These are phyloP conservation scores for Eimeria maxima DNA, from an alignment of 169 alveolate genomes.

Conservation along the genomic window DNA sequence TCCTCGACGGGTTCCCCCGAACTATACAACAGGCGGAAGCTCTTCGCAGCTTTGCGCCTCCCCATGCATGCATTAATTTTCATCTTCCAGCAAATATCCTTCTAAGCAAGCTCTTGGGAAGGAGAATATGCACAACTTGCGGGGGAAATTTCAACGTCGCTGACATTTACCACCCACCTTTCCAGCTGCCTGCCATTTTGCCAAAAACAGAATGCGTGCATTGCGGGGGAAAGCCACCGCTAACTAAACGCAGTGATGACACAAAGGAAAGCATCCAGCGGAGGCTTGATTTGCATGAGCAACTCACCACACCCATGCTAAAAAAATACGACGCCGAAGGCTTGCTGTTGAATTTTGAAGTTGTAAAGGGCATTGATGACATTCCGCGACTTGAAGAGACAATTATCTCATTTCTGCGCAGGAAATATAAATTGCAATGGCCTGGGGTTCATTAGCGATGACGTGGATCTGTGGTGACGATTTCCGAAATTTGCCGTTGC, in stretches of 20 bases:
- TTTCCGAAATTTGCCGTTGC: not conserved
- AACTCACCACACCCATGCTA: constrained; percentile 68
- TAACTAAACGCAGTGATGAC: constrained; percentile 78
- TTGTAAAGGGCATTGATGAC: constrained; percentile 62
- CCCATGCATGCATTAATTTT: constrained; percentile 82
- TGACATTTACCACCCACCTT: constrained; percentile 74
- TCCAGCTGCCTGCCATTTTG: constrained; percentile 82
- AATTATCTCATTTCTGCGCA: constrained; percentile 19
- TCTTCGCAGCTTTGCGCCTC: constrained; percentile 65
- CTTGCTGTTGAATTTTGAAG: constrained; percentile 37
- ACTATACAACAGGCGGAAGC: constrained; percentile 83
- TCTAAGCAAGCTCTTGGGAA: constrained; percentile 71
- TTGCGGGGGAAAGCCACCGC: constrained; percentile 35
- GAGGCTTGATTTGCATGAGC: constrained; percentile 47
- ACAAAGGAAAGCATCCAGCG: constrained; percentile 39
- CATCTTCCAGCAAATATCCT: constrained; percentile 55
- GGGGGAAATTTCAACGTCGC: constrained; percentile 84
- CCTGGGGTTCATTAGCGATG: not conserved
- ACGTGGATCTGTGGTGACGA: not conserved
- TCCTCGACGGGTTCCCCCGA: constrained; percentile 88
- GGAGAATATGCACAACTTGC: constrained; percentile 82
- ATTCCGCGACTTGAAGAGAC: constrained; percentile 13
- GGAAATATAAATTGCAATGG: not conserved
- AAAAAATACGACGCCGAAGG: constrained; percentile 50
- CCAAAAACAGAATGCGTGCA: constrained; percentile 72